phyloP scores from a whole-genome alignment of 345 rosid species.

The Brassica napus region DNA sequence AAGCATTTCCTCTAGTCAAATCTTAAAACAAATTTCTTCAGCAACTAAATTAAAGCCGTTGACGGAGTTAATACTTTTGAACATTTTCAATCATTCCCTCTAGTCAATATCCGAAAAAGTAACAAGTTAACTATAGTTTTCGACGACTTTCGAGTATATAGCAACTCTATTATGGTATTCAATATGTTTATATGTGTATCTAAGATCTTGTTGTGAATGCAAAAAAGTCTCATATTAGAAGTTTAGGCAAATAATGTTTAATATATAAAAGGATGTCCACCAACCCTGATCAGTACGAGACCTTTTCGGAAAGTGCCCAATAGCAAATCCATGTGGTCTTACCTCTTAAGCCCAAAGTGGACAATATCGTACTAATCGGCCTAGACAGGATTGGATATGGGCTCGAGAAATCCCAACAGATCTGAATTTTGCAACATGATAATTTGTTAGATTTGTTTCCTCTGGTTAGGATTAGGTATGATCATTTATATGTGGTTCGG shows the following conservation, averaged over 20 bases:
- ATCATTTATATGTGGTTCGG: neutral
- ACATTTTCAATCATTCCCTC: neutral
- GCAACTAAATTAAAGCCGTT: conserved; percentile 10
- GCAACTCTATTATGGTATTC: neutral
- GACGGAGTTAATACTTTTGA: neutral
- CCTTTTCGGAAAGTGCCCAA: neutral
- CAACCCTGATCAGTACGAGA: neutral
- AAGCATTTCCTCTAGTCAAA: conserved; percentile 8
- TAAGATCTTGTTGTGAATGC: neutral
- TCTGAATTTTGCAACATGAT: conserved; percentile 4
- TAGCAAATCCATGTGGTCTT: neutral
- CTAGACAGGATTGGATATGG: neutral
- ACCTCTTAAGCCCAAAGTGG: neutral
- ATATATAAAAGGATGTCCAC: no score
- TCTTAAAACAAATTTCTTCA: neutral
- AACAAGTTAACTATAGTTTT: conserved; percentile 4
- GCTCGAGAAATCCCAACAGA: neutral
- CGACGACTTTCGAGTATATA: neutral
- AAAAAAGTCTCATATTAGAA: neutral
- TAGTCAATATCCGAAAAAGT: neutral
- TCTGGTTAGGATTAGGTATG: neutral
- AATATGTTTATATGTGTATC: neutral
- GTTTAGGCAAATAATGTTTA: neutral
- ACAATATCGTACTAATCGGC: neutral
- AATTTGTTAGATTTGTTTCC: neutral